Evolutionary conservation across 2,329 filamentous ascomycete species (phyloP), one percentile per base, ranked within the genome.

Genomic region (Aureobasidium pullulans): DNA sequence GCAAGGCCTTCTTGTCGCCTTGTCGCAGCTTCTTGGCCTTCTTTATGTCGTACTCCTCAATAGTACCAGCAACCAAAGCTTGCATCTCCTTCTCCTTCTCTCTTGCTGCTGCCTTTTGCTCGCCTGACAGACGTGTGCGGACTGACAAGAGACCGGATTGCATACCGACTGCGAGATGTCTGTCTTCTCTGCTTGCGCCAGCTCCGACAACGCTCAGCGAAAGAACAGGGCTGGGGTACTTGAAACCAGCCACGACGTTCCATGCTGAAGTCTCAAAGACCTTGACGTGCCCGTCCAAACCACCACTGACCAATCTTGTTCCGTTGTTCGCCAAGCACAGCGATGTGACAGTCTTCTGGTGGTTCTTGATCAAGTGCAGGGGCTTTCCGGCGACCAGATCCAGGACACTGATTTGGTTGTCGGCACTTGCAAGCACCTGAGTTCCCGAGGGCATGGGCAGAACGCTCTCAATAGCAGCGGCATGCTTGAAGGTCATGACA

Each of bases 291-390:
- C 94, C 95, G 72, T 99, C 94, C 47, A 99, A 80, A 19, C 87
- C 91, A 73, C 91, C 94, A 64, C 87, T 92, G 57, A 99, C 83
- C 60, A 99, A 81, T 53, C 94, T 84, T 53, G 84, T 84, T 48
- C 89, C 89, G 65, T 88, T 84, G 46, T 90, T 92, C 7, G 91
- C 92, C 36, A 95, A 78, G 54, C 87, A 86, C 58, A 99, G 81
- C 7, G 88, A 86, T 0, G 94, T 97, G 62, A 99, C 92, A 0
- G 94, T 96, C 83, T 97, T 99, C 71, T 99, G 94, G 74, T 99
- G 94, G 71, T 95, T 97, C 66, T 86, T 87, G 63, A 99, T 86
- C 69, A 96, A 79, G 66, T 91, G 87, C 60, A 96, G 78, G 4
- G 93, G 91, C 69, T 90, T 90, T 29, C 89, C 94, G 52, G 92